Conservation (phyloP, 2,329 filamentous ascomycete species). For the Lasiodiplodia gonubiensis region DNA sequence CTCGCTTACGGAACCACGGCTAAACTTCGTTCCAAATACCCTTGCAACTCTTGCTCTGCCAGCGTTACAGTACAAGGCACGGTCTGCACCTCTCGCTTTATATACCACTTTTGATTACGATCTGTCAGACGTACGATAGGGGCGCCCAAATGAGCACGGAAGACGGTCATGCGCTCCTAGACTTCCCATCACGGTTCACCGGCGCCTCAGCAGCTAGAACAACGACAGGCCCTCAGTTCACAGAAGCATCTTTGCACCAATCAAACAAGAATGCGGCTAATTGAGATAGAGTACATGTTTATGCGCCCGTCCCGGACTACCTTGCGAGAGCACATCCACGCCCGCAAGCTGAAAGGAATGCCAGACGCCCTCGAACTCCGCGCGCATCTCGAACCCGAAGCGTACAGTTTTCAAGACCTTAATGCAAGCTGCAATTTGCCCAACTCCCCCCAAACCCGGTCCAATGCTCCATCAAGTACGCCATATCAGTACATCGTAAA, state of each 20-base stretch:
- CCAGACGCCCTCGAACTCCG: neutral
- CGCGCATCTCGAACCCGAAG: neutral
- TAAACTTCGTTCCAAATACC: neutral
- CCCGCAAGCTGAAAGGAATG: neutral
- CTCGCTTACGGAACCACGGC: constrained; percentile 22
- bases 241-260: constrained; percentile 6
- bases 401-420: neutral
- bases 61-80: neutral
- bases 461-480: constrained; percentile 15
- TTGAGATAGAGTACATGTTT: constrained; percentile 8
- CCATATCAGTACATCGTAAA: neutral
- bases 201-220: neutral
- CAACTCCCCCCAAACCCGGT: constrained; percentile 5
- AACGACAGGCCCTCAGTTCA: neutral
- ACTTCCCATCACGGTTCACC: constrained; percentile 6
- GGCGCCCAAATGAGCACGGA: constrained; percentile 3
- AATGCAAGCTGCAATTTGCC: neutral
- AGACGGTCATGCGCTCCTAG: neutral
- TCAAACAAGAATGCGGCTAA: constrained; percentile 12
- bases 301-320: neutral
- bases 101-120: neutral
- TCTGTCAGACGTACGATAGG: neutral
- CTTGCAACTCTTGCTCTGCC: neutral
- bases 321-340: neutral
- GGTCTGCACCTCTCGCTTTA: neutral